Evolutionary conservation across 192 early-diverging fungal species (phyloP), one percentile per base, ranked within the genome.

Genomic region (Dispira simplex): DNA sequence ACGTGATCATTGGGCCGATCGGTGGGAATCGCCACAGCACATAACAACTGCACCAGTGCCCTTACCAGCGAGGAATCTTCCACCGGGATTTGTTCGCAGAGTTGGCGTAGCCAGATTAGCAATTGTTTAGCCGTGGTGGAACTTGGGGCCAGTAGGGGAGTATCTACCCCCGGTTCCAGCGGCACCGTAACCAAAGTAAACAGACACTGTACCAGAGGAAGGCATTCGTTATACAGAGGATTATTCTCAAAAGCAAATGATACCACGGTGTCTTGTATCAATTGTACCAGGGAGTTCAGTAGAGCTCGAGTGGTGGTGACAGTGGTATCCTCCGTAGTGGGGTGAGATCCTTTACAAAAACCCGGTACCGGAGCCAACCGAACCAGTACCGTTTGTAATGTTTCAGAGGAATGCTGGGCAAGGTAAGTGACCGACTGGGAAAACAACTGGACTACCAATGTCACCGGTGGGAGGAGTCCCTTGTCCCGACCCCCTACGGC

Each of bases 211-310:
- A 62, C 6, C 43, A 62, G n/a, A n/a, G 59, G 59, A 2, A 44
- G 59, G 44, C 23, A 11, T 18, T 62, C 59, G 11, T 20, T 14
- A n/a, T 62, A 62, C 9, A 46, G 12, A 14, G 59, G 59, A 18
- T n/a, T 45, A 25, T 51, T 75, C 45, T 56, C 75, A 59, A 51
- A 45, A 44, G 25, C 66, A 63, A 46, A 39, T 14, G 51, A 69
- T 62, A 62, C 64, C 44, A 56, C 63, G 39, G 72, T 49, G 62
- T 75, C 72, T 25, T 67, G 65, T 0, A 68, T 55, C 11, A 82
- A 65, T 5, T 67, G 59, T 13, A 55, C 44, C 13, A 71, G 55
- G 6, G 32, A 39, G 6, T 39, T 6, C 32, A 39, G 32, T 39
- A 39, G 32, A 39, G 32, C 32, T 39, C 32, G 32, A 39, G 32